phyloP scores from a whole-genome alignment of 495 filamentous ascomycete genomes.

The Recurvomyces mirabilis region DNA sequence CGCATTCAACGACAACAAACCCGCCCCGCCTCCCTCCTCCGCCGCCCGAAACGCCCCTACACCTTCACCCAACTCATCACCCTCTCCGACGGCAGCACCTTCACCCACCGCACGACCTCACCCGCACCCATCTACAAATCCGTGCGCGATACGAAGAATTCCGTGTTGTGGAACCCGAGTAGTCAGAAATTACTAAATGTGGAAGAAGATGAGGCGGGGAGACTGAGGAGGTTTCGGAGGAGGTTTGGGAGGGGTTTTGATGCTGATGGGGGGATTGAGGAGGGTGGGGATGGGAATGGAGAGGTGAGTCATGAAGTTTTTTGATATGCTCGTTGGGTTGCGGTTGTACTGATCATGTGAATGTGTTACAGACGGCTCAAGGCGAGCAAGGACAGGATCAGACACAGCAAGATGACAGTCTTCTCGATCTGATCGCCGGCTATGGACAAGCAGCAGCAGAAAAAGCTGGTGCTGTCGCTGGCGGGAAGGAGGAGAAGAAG shows the following conservation, averaged over 20 bases:
- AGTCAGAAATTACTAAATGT: slow-evolving; percentile 67
- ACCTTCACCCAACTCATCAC: slow-evolving; percentile 93
- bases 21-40: slow-evolving; percentile 82
- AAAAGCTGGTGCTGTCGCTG: slow-evolving; percentile 8
- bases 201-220: slow-evolving; percentile 91
- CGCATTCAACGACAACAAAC: slow-evolving; percentile 25
- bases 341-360: neutral
- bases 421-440: slow-evolving; percentile 22
- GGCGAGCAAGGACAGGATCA: slow-evolving; percentile 8
- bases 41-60: slow-evolving; percentile 80
- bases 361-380: slow-evolving; percentile 3
- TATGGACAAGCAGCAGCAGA: slow-evolving; percentile 16
- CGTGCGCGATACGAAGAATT: slow-evolving; percentile 78
- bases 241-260: slow-evolving; percentile 81
- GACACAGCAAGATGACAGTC: slow-evolving; percentile 18
- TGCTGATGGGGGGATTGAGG: slow-evolving; percentile 33
- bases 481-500: slow-evolving; percentile 5
- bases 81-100: slow-evolving; percentile 83
- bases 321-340: neutral
- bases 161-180: slow-evolving; percentile 78
- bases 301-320: neutral
- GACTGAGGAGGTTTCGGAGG: slow-evolving; percentile 70
- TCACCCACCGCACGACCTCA: slow-evolving; percentile 77
- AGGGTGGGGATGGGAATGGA: slow-evolving; percentile 18
- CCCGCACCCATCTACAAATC: slow-evolving; percentile 65